Evolutionary conservation across 2,329 filamentous ascomycete genomes (phyloP).

Genomic region (Dactylonectria macrodidyma): DNA sequence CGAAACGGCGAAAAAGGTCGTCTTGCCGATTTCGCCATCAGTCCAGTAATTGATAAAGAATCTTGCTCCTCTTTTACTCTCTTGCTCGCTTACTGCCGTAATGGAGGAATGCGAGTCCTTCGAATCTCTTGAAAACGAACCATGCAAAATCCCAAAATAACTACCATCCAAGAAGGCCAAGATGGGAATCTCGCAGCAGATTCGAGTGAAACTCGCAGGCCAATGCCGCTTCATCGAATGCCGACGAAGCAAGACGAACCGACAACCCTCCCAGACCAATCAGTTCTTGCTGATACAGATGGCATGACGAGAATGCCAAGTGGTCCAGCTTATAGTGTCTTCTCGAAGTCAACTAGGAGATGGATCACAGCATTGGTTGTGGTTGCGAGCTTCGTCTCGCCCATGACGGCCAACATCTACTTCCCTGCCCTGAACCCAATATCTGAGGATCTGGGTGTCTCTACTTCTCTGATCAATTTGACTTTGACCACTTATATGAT

Average conservation of each 20-base stretch:
- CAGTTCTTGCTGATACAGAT: constrained; percentile 39
- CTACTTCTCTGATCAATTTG: constrained; percentile 61
- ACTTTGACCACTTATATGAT: constrained; percentile 75
- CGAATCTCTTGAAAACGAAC: constrained; percentile 8
- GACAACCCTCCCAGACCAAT: constrained; percentile 16
- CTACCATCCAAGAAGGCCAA: constrained; percentile 10
- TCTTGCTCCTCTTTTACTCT: constrained; percentile 14
- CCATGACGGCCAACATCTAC: constrained; percentile 73
- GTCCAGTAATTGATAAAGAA: constrained; percentile 31
- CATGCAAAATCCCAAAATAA: constrained; percentile 30
- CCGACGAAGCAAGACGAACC: constrained; percentile 12
- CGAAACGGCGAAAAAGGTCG: constrained; percentile 20
- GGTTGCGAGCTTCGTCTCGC: constrained; percentile 68
- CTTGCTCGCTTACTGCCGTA: constrained; percentile 13
- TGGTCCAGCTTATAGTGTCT: constrained; percentile 49
- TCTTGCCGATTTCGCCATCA: constrained; percentile 44
- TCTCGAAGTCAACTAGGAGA: constrained; percentile 57
- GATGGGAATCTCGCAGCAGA: constrained; percentile 28
- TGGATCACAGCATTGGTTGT: constrained; percentile 70
- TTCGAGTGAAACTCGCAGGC: constrained; percentile 14
- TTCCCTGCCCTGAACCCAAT: constrained; percentile 60
- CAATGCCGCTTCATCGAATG: constrained; percentile 24
- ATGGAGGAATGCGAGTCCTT: constrained; percentile 18
- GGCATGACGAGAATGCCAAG: constrained; percentile 38
- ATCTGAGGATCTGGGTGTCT: constrained; percentile 57